Evolutionary conservation across 345 rosid species (phyloP), one percentile per base, ranked within the genome.

Genomic region (Lepidium africanum): DNA sequence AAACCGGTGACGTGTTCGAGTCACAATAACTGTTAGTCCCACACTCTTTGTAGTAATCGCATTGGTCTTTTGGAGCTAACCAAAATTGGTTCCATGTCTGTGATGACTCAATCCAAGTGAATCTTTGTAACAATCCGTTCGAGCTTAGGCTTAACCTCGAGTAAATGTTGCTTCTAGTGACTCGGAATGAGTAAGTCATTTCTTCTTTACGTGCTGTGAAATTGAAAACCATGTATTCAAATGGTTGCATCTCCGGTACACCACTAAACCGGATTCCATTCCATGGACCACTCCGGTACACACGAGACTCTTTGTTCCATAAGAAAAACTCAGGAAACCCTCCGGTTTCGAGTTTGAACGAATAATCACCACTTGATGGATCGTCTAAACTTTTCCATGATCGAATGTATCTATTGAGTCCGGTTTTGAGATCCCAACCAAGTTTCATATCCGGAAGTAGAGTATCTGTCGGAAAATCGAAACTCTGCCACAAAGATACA

Each of bases 11-110:
- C 0, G 79, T 83, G 58, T 90, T 82, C 5, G 78, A 63, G 41
- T 93, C 94, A 2, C 98, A 93, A 0, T 88, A 60, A 6, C 98
- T 87, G 46, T 68, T 87, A 0, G 77, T 68, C 16, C 98, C 97
- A 59, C 98, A 93, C 67, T 70, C 85, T 0, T 61, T 10, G 72
- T 80, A 88, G 0, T 57, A 0, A 76, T 93, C 97, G 43, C 98
- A 93, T 71, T 90, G 96, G 69, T 93, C 98, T 49, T 90, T 87
- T 0, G 89, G 97, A 9, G 95, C 92, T 13, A 64, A 83, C 98
- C 98, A 93, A 46, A 88, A 88, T 13, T 39, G 6, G 63, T 72
- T 81, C 97, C 97, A 93, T 4, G 12, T 16, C 23, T 81, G 55
- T 0, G 6, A 50, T 25, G 76, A 57, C 3, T 80, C 81, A 15